Evolutionary conservation across 345 rosid genomes (phyloP).

Genomic region (Gossypium anomalum): DNA sequence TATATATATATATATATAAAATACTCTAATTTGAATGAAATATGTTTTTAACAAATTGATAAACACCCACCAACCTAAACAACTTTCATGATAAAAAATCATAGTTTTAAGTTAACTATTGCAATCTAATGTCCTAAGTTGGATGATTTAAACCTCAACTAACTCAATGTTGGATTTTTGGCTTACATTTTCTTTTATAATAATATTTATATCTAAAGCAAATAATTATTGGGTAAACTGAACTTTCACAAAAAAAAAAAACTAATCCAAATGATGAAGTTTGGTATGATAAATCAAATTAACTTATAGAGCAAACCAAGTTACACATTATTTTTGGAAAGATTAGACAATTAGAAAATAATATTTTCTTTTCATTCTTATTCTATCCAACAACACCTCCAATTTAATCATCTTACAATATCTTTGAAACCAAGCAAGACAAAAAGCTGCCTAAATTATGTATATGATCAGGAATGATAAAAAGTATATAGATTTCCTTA

Average conservation of each 20-base stretch:
- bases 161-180: neutral
- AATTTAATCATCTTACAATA: constrained; percentile 19
- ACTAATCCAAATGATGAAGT: neutral
- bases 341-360: neutral
- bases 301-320: neutral
- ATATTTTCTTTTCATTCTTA: neutral
- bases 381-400: neutral
- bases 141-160: constrained; percentile 20
- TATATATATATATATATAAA: too few relatives aligned
- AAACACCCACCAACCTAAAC: constrained; percentile 12
- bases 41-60: too few relatives aligned
- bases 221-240: neutral
- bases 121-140: constrained; percentile 11
- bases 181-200: neutral
- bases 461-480: neutral
- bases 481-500: too few relatives aligned
- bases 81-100: neutral
- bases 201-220: neutral
- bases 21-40: neutral
- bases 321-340: neutral
- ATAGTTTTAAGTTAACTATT: neutral
- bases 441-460: constrained; percentile 13
- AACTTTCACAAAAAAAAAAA: neutral
- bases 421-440: constrained; percentile 28
- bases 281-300: neutral